Evolutionary conservation across 805 yeast species (phyloP).

Genomic region (Myxozyma nipponensis): DNA sequence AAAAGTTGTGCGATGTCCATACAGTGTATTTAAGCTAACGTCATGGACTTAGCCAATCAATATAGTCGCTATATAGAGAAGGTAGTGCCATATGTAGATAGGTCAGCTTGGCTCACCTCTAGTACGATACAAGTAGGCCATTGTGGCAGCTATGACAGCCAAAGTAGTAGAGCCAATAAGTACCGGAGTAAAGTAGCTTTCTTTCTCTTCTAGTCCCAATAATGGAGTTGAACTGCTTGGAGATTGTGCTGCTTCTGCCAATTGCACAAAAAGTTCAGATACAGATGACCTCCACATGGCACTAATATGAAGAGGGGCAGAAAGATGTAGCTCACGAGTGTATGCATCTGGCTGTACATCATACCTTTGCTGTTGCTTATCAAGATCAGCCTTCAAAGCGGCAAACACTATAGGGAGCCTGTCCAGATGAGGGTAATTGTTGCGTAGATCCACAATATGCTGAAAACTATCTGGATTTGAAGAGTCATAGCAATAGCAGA

Average conservation of each 20-base stretch:
- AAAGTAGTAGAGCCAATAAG: conserved; percentile 68
- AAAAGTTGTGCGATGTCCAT: no score
- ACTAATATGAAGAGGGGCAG: conserved; percentile 86
- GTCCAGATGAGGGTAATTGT: conserved; percentile 50
- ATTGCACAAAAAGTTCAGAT: conserved; percentile 70
- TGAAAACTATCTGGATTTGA: conserved; percentile 95
- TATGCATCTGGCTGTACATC: conserved; percentile 84
- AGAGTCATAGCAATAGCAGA: conserved; percentile 88
- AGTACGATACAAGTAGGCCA: conserved; percentile 59
- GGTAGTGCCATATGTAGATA: no score
- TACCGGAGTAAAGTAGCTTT: conserved; percentile 47
- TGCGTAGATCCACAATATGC: conserved; percentile 66
- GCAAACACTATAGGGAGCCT: conserved; percentile 80
- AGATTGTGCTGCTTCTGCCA: conserved; percentile 80
- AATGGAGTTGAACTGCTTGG: conserved; percentile 68
- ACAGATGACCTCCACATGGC: conserved; percentile 86
- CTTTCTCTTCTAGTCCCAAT: conserved; percentile 49
- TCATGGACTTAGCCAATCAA: no score
- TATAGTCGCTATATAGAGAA: no score
- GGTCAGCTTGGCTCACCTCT: conserved; percentile 40
- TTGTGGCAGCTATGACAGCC: conserved; percentile 58
- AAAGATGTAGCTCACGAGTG: conserved; percentile 59
- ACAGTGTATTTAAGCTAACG: no score
- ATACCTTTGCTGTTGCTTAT: conserved; percentile 88
- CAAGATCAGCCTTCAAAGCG: conserved; percentile 92